These are phyloP conservation scores for Exserohilum turcica DNA, from an alignment of 2,329 filamentous ascomycete genomes.

Conservation along the genomic window DNA sequence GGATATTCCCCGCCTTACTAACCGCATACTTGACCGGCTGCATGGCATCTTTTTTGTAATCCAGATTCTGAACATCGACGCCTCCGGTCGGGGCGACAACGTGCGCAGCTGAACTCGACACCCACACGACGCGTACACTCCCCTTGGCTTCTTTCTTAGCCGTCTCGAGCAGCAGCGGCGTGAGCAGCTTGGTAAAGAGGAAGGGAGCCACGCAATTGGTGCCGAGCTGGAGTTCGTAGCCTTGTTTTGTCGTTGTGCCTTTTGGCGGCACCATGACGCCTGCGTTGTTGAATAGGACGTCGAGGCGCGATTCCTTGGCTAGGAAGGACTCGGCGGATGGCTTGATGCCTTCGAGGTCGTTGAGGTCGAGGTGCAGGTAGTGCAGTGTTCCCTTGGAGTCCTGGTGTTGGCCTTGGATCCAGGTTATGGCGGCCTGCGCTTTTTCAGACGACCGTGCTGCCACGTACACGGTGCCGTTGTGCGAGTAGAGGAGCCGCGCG, in stretches of 20 bases:
- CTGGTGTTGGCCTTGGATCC: conserved; percentile 49
- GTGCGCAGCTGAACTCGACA: conserved; percentile 17
- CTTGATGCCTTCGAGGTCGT: conserved; percentile 49
- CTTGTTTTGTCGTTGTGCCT: conserved; percentile 30
- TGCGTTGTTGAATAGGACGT: conserved; percentile 50
- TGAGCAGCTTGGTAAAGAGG: conserved; percentile 48
- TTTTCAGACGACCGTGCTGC: conserved; percentile 53
- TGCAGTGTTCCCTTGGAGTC: conserved; percentile 19
- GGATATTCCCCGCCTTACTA: conserved; percentile 36
- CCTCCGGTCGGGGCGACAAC: conserved; percentile 19
- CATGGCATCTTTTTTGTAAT: conserved; percentile 15
- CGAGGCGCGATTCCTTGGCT: conserved; percentile 47
- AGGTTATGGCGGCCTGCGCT: conserved; percentile 50
- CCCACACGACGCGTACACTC: conserved; percentile 47
- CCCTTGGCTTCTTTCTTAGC: conserved; percentile 28
- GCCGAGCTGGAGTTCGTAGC: conserved; percentile 43
- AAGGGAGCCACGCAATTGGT: conserved; percentile 51
- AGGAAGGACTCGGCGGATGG: conserved; percentile 47
- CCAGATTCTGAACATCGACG: conserved; percentile 25
- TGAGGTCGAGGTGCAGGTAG: conserved; percentile 48
- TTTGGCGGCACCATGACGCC: conserved; percentile 41
- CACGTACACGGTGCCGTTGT: conserved; percentile 62
- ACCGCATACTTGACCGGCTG: conserved; percentile 25
- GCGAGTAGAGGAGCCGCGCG: conserved; percentile 59
- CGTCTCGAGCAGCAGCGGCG: conserved; percentile 42